Evolutionary conservation across 2,329 filamentous ascomycete species (phyloP).

Genomic region (Fusarium sp.): DNA sequence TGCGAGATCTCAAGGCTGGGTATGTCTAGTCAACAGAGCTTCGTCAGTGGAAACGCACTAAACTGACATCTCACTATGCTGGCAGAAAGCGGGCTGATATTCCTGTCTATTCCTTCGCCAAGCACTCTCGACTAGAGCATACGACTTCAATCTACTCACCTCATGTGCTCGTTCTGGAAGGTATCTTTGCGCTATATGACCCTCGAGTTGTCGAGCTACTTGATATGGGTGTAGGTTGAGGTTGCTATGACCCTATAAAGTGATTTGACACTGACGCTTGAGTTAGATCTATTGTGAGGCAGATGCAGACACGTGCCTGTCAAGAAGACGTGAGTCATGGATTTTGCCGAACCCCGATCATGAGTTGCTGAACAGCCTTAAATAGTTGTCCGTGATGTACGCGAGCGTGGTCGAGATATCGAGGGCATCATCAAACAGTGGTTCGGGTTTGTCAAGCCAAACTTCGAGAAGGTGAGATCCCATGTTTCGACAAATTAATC

Average conservation of each 20-base stretch:
- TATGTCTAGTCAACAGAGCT: slow-evolving; percentile 59
- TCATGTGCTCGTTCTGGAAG: slow-evolving; percentile 94
- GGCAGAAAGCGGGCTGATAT: slow-evolving; percentile 87
- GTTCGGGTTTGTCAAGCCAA: slow-evolving; percentile 96
- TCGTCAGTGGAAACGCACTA: neutral
- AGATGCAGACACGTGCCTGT: slow-evolving; percentile 92
- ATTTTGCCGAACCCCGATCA: neutral
- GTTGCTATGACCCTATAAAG: neutral
- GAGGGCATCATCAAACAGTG: slow-evolving; percentile 98
- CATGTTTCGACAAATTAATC: neutral
- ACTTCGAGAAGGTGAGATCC: slow-evolving; percentile 78
- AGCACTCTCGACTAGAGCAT: slow-evolving; percentile 83
- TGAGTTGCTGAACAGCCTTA: slow-evolving; percentile 25
- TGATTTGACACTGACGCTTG: slow-evolving; percentile 16
- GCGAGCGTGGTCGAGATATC: slow-evolving; percentile 89
- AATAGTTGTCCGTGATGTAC: slow-evolving; percentile 85
- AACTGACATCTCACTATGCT: slow-evolving; percentile 30
- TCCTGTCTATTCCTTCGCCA: slow-evolving; percentile 93
- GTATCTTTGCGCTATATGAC: slow-evolving; percentile 95
- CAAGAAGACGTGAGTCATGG: slow-evolving; percentile 77
- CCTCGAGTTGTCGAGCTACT: slow-evolving; percentile 85
- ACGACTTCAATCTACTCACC: slow-evolving; percentile 95
- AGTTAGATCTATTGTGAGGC: slow-evolving; percentile 92
- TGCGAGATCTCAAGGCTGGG: slow-evolving; percentile 92
- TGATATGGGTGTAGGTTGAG: slow-evolving; percentile 80